phyloP scores from a whole-genome alignment of 1,284 basidiomycete genomes.

The Microstroma glucosiphilum region DNA sequence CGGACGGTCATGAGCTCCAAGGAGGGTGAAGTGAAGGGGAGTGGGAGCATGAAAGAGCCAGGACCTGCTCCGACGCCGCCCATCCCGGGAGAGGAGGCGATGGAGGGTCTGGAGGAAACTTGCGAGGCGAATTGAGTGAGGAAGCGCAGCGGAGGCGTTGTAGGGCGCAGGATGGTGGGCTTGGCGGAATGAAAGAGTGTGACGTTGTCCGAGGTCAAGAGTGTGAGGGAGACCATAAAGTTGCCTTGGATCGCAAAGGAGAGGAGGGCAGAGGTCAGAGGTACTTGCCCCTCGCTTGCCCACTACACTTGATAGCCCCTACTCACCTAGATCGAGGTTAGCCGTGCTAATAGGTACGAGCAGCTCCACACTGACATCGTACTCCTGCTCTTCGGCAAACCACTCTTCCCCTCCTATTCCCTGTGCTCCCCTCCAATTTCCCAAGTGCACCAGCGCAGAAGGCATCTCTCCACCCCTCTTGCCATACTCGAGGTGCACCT shows the following conservation, averaged over 20 bases:
- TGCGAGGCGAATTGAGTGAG: constrained; percentile 5
- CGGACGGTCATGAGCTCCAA: constrained; percentile 34
- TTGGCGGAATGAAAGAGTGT: constrained; percentile 12
- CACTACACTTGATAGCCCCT: no score
- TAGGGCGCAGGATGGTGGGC: constrained; percentile 15
- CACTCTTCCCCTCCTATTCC: constrained; percentile 12
- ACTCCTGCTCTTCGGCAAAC: constrained; percentile 43
- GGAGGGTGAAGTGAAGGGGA: constrained; percentile 15
- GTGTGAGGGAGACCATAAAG: constrained; percentile 42
- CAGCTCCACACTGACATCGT: constrained; percentile 46
- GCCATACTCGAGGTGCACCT: constrained; percentile 44
- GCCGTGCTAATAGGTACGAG: constrained; percentile 39
- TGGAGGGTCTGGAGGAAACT: constrained; percentile 20
- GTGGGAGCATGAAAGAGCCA: not conserved
- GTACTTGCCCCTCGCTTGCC: not conserved
- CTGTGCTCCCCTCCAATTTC: no score
- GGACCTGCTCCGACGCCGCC: not conserved
- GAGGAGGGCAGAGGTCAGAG: not conserved
- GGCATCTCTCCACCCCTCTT: constrained; percentile 4
- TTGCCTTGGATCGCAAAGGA: constrained; percentile 24
- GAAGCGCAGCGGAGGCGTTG: constrained; percentile 8
- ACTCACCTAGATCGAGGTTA: constrained; percentile 31
- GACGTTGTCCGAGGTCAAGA: constrained; percentile 15
- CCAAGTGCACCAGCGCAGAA: constrained; percentile 11
- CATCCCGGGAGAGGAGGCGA: constrained; percentile 6